Conservation (phyloP, 768 basidiomycete genomes). For the Inosperma sp. region DNA sequence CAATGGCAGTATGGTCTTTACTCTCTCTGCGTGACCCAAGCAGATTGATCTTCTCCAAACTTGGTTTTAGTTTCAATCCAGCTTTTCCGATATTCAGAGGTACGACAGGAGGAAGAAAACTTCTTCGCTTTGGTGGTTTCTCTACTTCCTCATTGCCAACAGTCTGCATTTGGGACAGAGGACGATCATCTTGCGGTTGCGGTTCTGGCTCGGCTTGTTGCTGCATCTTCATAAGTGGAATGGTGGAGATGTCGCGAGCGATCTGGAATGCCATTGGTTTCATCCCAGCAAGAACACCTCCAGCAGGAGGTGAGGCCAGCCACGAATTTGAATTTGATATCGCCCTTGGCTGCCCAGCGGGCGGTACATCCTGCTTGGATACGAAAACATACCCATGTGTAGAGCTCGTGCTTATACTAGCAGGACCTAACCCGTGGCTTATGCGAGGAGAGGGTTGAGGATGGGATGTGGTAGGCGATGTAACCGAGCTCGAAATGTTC, state of each 20-base stretch:
- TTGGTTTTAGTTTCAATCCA: constrained; percentile 16
- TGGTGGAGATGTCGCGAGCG: neutral
- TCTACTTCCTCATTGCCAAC: neutral
- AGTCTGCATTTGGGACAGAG: constrained; percentile 12
- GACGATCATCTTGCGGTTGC: neutral
- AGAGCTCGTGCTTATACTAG: neutral
- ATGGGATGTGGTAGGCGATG: neutral
- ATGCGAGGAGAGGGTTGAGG: neutral
- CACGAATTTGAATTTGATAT: constrained; percentile 9
- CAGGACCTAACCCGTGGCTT: neutral
- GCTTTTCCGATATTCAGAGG: constrained; percentile 17
- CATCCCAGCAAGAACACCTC: constrained; percentile 2
- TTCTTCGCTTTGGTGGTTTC: neutral
- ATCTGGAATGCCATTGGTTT: constrained; percentile 7
- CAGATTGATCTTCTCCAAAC: constrained; percentile 17
- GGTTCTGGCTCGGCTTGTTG: neutral
- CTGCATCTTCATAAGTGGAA: constrained; percentile 3
- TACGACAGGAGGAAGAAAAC: constrained; percentile 10
- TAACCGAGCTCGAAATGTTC: constrained; percentile 7
- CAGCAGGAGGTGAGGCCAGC: constrained; percentile 4
- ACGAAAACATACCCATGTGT: too few relatives aligned
- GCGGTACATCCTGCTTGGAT: too few relatives aligned
- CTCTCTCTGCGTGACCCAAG: neutral
- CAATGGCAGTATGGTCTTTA: neutral
- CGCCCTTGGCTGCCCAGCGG: neutral